Base-by-base conservation (phyloP, 148 eudicot genomes). In the Euryodendron excelsum region DNA sequence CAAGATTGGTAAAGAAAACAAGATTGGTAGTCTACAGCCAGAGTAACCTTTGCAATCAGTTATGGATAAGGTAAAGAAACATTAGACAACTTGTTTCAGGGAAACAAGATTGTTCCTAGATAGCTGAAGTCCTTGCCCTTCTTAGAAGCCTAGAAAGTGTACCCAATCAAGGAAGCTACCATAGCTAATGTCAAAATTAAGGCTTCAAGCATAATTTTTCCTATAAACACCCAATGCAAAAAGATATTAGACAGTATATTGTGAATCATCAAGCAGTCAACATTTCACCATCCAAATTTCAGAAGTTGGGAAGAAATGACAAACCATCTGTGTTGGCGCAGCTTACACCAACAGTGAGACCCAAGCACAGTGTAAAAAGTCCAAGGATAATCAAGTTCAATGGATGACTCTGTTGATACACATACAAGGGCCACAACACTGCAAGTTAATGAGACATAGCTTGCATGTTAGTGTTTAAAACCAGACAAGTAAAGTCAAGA, bases 361-460 rank as follows among this genome's bases (percentile, higher is more conserved):
- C n/a, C n/a, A n/a, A n/a, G n/a, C n/a, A n/a, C n/a, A n/a, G n/a
- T n/a, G n/a, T n/a, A n/a, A n/a, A n/a, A n/a, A n/a, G n/a, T n/a
- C n/a, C n/a, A n/a, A n/a, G n/a, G n/a, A n/a, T n/a, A n/a, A 90
- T 68, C 81, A 93, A 86, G 86, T 96, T 96, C 82, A 89, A 83
- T 18, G 99, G 99, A 85, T 96, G 99, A 86, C 81, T 96, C 65
- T 93, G 99, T 85, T 91, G 97, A 84, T 96, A 96, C 63, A 89
- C 76, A 64, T 93, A 90, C 75, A 93, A 76, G 8, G 99, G 99
- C 99, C 96, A 93, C 83, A 96, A 69, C 85, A 96, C 99, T 96
- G 93, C 85, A 82, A 13, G 21, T 61, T 58, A 71, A 71, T 20
- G 69, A n/a, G n/a, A n/a, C n/a, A n/a, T n/a, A n/a, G n/a, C 17